Base-by-base conservation (phyloP, 169 alveolate species). In the Pseudocohnilembus persalinus region DNA sequence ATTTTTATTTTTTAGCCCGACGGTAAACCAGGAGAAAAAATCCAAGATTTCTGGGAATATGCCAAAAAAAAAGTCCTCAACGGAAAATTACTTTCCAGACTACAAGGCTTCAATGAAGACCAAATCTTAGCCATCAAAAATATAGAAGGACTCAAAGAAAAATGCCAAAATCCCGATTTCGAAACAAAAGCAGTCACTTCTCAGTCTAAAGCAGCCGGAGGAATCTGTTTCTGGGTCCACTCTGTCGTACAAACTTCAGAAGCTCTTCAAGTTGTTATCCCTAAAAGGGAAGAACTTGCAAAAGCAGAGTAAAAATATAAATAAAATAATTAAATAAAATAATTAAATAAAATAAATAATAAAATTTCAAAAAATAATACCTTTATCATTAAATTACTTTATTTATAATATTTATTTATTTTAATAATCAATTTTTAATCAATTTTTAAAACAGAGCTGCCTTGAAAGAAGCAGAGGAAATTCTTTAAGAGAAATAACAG, bases 21-120 rank as follows among this genome's bases (percentile, higher is more conserved):
- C 75, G 96, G 97, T 49, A 49, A 49, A 49, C 68, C 68, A 4
- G 68, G 68, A 49, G 68, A 35, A 93, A 91, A 87, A 93, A 92
- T 88, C 32, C 90, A 91, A 73, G 96, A 95, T 88, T 95, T 92
- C 86, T 97, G 98, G 97, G 96, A 89, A 73, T 97, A 97, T 35
- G 94, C 98, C 26, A 93, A 96, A 90, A 96, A 96, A 91, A 90
- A 93, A 85, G 90, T 97, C 32, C 92, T 96, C 26, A 93, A 95
- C 31, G 95, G 92, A 79, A 86, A 82, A 73, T 34, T 86, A 1
- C 73, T 80, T 27, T 91, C 78, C 76, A 92, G 85, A 75, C 85
- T 84, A 73, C 88, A 88, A 81, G 92, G 88, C 15, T 85, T 94
- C 79, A 74, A 83, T 64, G 89, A 89, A n/a, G 94, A 88, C 75